Conservation (phyloP, 2,329 filamentous ascomycete genomes). For the Phyllosticta citribraziliensis region DNA sequence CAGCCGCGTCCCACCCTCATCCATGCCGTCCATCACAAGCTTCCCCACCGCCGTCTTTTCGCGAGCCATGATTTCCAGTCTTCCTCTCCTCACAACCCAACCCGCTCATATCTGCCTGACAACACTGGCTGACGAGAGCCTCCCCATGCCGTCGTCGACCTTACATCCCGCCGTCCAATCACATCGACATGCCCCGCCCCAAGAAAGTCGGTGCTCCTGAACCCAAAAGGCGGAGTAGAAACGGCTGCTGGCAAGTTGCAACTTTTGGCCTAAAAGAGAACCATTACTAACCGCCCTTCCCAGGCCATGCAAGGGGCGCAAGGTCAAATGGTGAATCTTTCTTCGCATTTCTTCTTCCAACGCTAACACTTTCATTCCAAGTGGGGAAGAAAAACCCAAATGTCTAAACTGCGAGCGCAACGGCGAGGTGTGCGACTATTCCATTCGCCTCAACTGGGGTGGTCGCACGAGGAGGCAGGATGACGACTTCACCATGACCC, state of each 20-base stretch:
- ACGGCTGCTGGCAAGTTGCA: constrained; percentile 49
- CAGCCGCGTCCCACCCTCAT: not conserved
- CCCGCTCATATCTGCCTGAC: not conserved
- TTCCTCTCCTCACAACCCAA: not conserved
- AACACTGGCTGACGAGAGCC: not conserved
- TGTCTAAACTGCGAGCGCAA: constrained; percentile 65
- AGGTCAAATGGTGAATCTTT: constrained; percentile 57
- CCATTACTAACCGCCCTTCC: too few relatives aligned
- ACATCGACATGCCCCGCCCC: constrained; percentile 50
- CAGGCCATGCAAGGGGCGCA: constrained; percentile 71
- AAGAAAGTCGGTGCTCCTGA: constrained; percentile 54
- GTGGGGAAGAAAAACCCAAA: constrained; percentile 62
- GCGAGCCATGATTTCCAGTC: not conserved
- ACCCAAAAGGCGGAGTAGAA: constrained; percentile 57
- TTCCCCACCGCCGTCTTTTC: not conserved
- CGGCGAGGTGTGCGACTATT: constrained; percentile 69
- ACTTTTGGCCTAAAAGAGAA: too few relatives aligned
- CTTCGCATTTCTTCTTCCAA: not conserved
- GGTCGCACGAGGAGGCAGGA: constrained; percentile 55
- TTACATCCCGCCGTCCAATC: not conserved
- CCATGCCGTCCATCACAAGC: not conserved
- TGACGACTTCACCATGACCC: constrained; percentile 16
- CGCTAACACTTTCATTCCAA: constrained; percentile 21
- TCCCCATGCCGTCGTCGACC: not conserved
- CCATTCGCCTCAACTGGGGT: constrained; percentile 72